phyloP scores from a whole-genome alignment of 805 yeast species.

The Starmerella floricola region DNA sequence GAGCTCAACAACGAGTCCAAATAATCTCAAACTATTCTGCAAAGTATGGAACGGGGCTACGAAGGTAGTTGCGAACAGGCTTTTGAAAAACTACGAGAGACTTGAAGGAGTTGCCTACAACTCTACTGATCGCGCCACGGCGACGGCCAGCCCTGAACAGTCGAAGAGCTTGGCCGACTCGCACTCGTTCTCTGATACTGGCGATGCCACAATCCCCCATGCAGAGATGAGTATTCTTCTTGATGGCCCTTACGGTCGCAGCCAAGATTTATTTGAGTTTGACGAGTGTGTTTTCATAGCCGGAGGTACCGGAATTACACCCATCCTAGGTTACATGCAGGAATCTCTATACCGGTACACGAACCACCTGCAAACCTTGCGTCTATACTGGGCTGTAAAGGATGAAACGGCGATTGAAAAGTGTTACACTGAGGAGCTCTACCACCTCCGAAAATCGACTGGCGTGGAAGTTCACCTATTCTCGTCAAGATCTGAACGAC shows the following conservation, averaged over 20 bases:
- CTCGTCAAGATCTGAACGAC: conserved; percentile 12
- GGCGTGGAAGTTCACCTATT: conserved; percentile 13
- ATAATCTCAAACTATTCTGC: conserved; percentile 19
- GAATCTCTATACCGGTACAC: conserved; percentile 28
- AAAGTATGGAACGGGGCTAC: conserved; percentile 45
- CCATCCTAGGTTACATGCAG: conserved; percentile 16
- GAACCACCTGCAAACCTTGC: conserved; percentile 18
- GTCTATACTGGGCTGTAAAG: conserved; percentile 16
- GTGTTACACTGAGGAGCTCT: conserved; percentile 39
- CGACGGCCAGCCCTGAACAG: background rate
- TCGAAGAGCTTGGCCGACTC: too few relatives aligned
- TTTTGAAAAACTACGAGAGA: background rate
- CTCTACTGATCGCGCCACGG: background rate
- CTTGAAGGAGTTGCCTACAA: background rate
- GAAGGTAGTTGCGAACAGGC: conserved; percentile 17
- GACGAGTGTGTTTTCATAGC: conserved; percentile 49
- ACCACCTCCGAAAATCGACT: conserved; percentile 20
- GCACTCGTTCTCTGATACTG: too few relatives aligned
- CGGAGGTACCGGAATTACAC: conserved; percentile 69
- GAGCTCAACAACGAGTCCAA: conserved; percentile 10
- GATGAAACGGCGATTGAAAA: conserved; percentile 9
- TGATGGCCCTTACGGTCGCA: conserved; percentile 64
- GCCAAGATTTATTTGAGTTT: conserved; percentile 38
- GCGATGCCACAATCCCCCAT: conserved; percentile 3
- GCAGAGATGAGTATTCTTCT: conserved; percentile 22